Conservation (phyloP, 805 yeast genomes). For the Maudiozyma barnettii region DNA sequence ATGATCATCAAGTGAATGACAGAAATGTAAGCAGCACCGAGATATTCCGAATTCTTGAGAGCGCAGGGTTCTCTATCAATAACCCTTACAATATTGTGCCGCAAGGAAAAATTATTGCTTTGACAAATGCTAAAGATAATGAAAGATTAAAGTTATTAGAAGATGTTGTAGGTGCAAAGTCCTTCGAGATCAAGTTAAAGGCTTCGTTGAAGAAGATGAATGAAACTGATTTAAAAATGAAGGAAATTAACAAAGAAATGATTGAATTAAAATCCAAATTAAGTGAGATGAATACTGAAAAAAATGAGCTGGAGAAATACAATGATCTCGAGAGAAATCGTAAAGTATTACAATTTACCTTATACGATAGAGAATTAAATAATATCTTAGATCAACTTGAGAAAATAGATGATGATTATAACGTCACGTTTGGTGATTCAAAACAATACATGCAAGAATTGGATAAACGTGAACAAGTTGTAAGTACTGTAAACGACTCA, state of each 20-base stretch:
- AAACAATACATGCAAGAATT: slow-evolving; percentile 45
- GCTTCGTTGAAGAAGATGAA: slow-evolving; percentile 77
- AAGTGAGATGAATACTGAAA: slow-evolving; percentile 71
- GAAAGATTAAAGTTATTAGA: slow-evolving; percentile 73
- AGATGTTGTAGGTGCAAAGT: slow-evolving; percentile 91
- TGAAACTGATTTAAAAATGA: slow-evolving; percentile 57
- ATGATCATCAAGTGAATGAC: slow-evolving; percentile 79
- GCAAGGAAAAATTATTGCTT: slow-evolving; percentile 81
- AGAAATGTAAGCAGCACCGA: slow-evolving; percentile 73
- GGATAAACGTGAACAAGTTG: slow-evolving; percentile 49
- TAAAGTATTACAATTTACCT: slow-evolving; percentile 62
- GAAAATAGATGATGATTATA: slow-evolving; percentile 48
- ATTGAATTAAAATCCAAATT: slow-evolving; percentile 60
- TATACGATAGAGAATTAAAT: slow-evolving; percentile 67
- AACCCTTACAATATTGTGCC: slow-evolving; percentile 96
- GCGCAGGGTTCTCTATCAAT: slow-evolving; percentile 83
- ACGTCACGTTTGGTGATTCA: slow-evolving; percentile 41
- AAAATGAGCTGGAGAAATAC: slow-evolving; percentile 59
- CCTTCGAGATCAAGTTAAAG: slow-evolving; percentile 70
- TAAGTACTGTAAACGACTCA: slow-evolving; percentile 36
- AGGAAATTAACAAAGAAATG: slow-evolving; percentile 66
- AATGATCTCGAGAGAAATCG: slow-evolving; percentile 59
- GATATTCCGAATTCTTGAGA: slow-evolving; percentile 70
- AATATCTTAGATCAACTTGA: slow-evolving; percentile 54
- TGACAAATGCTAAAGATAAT: slow-evolving; percentile 80